Evolutionary conservation across 1,284 basidiomycete genomes (phyloP), one percentile per base, ranked within the genome.

Genomic region (Meira nashicola): DNA sequence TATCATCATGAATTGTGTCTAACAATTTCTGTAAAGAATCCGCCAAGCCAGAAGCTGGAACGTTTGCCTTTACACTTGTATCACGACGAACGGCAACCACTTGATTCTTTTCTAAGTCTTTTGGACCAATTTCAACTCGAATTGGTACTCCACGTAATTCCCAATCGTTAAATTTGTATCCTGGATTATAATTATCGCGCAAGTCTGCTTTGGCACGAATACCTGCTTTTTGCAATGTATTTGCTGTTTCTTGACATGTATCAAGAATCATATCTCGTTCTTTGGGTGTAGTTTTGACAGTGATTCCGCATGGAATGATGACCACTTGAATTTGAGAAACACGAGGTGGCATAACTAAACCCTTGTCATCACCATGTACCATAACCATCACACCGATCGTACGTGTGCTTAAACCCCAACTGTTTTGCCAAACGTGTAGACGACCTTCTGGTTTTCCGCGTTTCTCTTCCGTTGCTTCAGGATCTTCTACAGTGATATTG

Each of bases 151-250:
- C 95, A 15, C 76, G 69, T 58, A 78, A 88, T 82, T 99, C 95
- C 92, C 94, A 97, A 78, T 97, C 91, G 79, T 96, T 96, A 83
- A 96, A 99, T 82, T 98, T 99, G 83, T 88, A 98, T 47, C 94
- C 94, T 14, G 94, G 94, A 51, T 92, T 97, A 82, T 98, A 95
- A 25, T 89, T 91, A 17, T 97, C 94, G 57, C 94, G 83, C 67
- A 93, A 82, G 81, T 99, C 95, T 0, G 90, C 90, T 80, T 89
- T 91, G 48, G 90, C 90, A 64, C 89, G 85, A 66, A 98, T 81
- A 50, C 87, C 92, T 10, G 82, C 84, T 67, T 85, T 86, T 5
- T 50, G 54, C 21, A 78, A 68, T 49, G 74, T 57, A 54, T 65
- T 79, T 84, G 84, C 71, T 91, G 82, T 58, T 82, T 84, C 77